These are phyloP conservation scores for Plenodomus biglobosus DNA, from an alignment of 2,329 filamentous ascomycete genomes.

Conservation along the genomic window DNA sequence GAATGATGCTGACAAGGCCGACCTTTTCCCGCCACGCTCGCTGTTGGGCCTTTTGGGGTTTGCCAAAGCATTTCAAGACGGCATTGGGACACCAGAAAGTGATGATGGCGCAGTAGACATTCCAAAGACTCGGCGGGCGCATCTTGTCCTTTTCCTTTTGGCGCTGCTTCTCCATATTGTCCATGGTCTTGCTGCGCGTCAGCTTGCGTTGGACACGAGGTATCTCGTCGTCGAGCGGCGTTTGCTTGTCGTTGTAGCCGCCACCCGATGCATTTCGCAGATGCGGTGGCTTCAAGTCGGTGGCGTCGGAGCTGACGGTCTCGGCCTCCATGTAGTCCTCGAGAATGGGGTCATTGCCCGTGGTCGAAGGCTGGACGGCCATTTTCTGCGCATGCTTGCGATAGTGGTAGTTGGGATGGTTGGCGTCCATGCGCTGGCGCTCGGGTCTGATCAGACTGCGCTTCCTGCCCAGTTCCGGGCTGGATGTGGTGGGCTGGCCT, in stretches of 20 bases:
- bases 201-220: slow-evolving; percentile 59
- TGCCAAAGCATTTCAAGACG: slow-evolving; percentile 81
- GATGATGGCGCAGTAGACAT: slow-evolving; percentile 87
- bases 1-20: slow-evolving; percentile 90
- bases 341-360: slow-evolving; percentile 83
- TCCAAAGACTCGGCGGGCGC: slow-evolving; percentile 86
- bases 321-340: slow-evolving; percentile 64
- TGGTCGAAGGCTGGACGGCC: slow-evolving; percentile 85
- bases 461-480: slow-evolving; percentile 66
- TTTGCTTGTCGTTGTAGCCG: slow-evolving; percentile 44
- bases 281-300: slow-evolving; percentile 53
- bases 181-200: slow-evolving; percentile 62
- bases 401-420: slow-evolving; percentile 95
- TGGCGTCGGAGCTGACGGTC: slow-evolving; percentile 65
- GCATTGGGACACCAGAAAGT: slow-evolving; percentile 95
- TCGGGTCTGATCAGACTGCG: slow-evolving; percentile 88
- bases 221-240: slow-evolving; percentile 33
- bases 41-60: slow-evolving; percentile 80
- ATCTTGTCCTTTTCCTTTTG: slow-evolving; percentile 65
- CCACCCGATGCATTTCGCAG: slow-evolving; percentile 42
- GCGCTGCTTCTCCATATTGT: slow-evolving; percentile 61
- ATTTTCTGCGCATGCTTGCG: slow-evolving; percentile 92
- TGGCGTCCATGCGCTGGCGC: slow-evolving; percentile 77
- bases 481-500: slow-evolving; percentile 40
- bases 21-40: slow-evolving; percentile 98